Percentiles rank a stretch among this genome's conserved stretches.
phyloP scores from a whole-genome alignment of 1,139 yeast species.

The Kurtzmaniella quercitrusa region DNA sequence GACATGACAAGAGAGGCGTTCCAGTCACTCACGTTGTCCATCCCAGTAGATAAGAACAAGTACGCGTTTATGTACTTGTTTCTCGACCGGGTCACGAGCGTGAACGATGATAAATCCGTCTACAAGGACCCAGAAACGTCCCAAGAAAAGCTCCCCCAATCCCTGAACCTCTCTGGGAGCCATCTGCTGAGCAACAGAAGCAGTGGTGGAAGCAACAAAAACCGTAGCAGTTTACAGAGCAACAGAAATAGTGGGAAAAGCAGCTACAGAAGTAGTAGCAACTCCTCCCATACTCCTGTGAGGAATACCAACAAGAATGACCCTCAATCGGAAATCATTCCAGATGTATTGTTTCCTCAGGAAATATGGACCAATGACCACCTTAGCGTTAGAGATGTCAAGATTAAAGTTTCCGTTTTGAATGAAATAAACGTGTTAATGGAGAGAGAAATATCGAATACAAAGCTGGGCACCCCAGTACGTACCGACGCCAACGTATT shows the following conservation, averaged over 20 bases:
- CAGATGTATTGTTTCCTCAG: slow-evolving; percentile 32
- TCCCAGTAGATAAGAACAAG: slow-evolving; percentile 23
- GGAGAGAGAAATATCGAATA: slow-evolving; percentile 17
- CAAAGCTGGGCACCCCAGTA: slow-evolving; percentile 6
- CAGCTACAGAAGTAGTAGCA: slow-evolving; percentile 1
- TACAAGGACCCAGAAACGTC: slow-evolving; percentile 4
- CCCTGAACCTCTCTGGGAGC: not conserved
- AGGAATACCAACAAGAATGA: not conserved
- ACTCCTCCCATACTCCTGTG: not conserved
- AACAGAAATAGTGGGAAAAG: slow-evolving; percentile 1
- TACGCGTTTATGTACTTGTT: slow-evolving; percentile 22
- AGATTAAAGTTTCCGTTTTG: slow-evolving; percentile 31
- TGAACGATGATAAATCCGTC: slow-evolving; percentile 12
- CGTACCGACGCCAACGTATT: slow-evolving; percentile 28
- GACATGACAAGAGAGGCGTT: slow-evolving; percentile 12
- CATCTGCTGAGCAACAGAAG: not conserved
- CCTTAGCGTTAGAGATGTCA: slow-evolving; percentile 27
- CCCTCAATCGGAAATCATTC: slow-evolving; percentile 23
- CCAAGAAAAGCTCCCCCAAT: not conserved
- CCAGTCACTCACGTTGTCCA: slow-evolving; percentile 23
- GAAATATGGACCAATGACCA: slow-evolving; percentile 39
- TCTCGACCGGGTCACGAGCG: slow-evolving; percentile 18
- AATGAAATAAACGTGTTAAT: slow-evolving; percentile 33
- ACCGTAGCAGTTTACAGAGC: not conserved
- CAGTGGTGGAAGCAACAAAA: not conserved